Conservation (phyloP, 2,329 filamentous ascomycete genomes). For the Thelonectria blattea region DNA sequence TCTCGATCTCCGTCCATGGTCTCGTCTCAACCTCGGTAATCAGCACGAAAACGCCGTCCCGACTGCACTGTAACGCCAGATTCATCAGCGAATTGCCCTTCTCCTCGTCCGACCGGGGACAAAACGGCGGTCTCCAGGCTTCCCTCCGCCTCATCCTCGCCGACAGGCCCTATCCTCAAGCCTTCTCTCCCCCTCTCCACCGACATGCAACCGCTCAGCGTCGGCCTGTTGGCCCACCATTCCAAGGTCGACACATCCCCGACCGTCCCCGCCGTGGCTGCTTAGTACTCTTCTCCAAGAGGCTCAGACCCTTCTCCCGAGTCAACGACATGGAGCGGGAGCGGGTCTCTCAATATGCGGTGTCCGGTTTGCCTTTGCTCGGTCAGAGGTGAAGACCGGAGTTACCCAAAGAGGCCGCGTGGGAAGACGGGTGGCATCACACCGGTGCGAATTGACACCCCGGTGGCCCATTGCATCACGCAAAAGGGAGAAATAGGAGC, state of each 20-base stretch:
- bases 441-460: not conserved
- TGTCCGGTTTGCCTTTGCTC: conserved; percentile 2
- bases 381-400: conserved; percentile 4
- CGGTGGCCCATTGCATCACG: not conserved
- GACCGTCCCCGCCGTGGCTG: conserved; percentile 5
- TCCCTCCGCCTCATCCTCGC: not conserved
- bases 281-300: conserved; percentile 10
- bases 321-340: not conserved
- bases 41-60: not conserved
- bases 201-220: conserved; percentile 10
- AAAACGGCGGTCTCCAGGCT: conserved; percentile 12
- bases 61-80: not conserved
- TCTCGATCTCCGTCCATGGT: not conserved
- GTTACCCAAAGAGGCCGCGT: conserved; percentile 6
- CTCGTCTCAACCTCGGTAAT: not conserved
- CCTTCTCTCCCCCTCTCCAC: not conserved
- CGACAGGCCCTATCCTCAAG: not conserved
- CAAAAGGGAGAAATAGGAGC: not conserved
- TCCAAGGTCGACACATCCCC: conserved; percentile 29
- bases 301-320: not conserved
- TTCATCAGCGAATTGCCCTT: not conserved
- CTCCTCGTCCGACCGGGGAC: not conserved
- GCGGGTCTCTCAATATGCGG: conserved; percentile 1
- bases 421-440: conserved; percentile 7
- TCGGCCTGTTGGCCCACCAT: conserved; percentile 23